Conservation (phyloP, 192 early-diverging fungal genomes). For the Coemansia aciculifera region DNA sequence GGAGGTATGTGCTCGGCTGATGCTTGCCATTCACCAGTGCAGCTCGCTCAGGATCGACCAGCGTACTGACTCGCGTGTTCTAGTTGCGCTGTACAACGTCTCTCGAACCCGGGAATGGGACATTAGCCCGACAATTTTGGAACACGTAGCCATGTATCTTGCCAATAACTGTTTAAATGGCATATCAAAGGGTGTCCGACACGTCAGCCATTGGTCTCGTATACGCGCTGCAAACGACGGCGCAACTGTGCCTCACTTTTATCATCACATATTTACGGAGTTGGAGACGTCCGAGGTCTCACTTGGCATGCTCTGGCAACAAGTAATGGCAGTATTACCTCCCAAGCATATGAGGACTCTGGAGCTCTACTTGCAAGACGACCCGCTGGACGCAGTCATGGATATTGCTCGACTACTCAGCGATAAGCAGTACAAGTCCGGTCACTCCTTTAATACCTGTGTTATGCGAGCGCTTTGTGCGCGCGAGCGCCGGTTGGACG, state of each 20-base stretch:
- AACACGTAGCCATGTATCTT: constrained; percentile 22
- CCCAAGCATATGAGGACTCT: neutral
- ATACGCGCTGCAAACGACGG: neutral
- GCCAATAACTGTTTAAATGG: constrained; percentile 19
- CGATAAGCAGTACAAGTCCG: neutral
- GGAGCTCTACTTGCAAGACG: neutral
- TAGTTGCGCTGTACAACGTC: constrained; percentile 16
- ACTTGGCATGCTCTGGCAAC: neutral
- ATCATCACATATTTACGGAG: neutral
- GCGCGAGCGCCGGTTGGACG: constrained; percentile 19
- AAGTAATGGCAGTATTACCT: neutral
- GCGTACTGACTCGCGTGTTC: constrained; percentile 15
- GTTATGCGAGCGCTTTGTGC: constrained; percentile 25
- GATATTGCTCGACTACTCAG: constrained; percentile 12
- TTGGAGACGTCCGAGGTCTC: constrained; percentile 9
- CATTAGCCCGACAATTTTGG: constrained; percentile 15
- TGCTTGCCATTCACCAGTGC: constrained; percentile 27
- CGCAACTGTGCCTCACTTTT: neutral
- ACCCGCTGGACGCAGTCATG: constrained; percentile 13
- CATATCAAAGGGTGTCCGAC: neutral
- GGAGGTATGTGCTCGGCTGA: constrained; percentile 27
- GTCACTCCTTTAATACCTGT: neutral
- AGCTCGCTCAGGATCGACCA: neutral
- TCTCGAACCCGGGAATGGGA: constrained; percentile 23
- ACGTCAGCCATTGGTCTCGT: constrained; percentile 4